Base-by-base conservation (phyloP, 2,329 filamentous ascomycete species). In the Aspergillus pseudonomiae region DNA sequence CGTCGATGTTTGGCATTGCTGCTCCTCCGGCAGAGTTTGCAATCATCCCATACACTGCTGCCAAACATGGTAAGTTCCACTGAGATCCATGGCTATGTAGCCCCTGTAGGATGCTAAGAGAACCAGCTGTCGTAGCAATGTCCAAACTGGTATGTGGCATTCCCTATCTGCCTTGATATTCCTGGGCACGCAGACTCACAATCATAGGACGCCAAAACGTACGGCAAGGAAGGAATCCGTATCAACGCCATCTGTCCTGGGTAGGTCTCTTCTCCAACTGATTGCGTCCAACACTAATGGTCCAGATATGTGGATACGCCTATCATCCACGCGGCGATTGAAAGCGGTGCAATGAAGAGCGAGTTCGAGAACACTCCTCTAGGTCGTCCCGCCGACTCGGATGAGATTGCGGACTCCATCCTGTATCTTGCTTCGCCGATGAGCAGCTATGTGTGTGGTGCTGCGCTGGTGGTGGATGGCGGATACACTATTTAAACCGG, bases 211-310 rank as follows among this genome's bases (percentile, higher is more conserved):
- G 85, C 82, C 7, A 80, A 82, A 64, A 76, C 78, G 0, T 88
- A 88, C 71, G 84, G 81, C 0, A 70, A 76, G 2, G 68, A 79
- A 34, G 81, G 80, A 14, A 86, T 88, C 61, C 82, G 85, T 36
- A 84, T 89, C 73, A 89, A 88, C 70, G 85, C 84, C 2, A 82
- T 88, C 6, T 88, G 86, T 63, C 86, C 86, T 0, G 84, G 81
- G 70, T 78, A 67, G 19, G 70, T 64, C 82, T 24, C 14, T 19
- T 1, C 46, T 7, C 32, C 34, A 26, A 32, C 0, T 11, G 19
- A 11, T 2, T 45, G 16, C 36, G 16, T 28, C 7, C 28, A 48
- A 36, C n/a, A n/a, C 36, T 57, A 14, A 57, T 9, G 24, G 9
- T 26, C 14, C 19, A 72, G 71, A 2, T 73, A 64, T 30, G 70